Conservation (phyloP, 129 eudicot genomes). For the carrot (Daucus carota) region DNA sequence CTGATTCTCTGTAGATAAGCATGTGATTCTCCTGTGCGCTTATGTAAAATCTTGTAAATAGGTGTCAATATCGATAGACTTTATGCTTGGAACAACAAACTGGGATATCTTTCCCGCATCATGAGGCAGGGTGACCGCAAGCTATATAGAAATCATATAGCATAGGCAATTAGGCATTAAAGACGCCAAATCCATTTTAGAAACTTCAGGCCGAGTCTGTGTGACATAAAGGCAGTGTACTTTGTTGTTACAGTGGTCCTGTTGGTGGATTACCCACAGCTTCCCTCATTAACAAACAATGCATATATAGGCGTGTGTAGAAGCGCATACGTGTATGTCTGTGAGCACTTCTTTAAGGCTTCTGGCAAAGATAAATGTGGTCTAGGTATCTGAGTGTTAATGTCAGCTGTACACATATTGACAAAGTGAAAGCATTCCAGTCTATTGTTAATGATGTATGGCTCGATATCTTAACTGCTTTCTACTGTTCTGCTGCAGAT, state of each 20-base stretch:
- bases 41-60: not conserved
- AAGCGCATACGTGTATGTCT: too few species aligned
- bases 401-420: not conserved
- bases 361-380: not conserved
- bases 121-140: too few species aligned
- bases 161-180: too few species aligned
- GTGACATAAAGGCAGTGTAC: not conserved
- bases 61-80: too few species aligned
- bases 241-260: not conserved
- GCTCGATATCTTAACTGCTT: not conserved
- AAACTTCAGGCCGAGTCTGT: not conserved
- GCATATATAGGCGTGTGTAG: not conserved
- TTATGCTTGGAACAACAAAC: too few species aligned
- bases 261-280: not conserved
- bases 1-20: not conserved
- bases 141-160: too few species aligned
- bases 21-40: too few species aligned
- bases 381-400: not conserved
- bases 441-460: not conserved
- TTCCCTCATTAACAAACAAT: not conserved
- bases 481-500: constrained; percentile 34
- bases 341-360: not conserved
- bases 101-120: not conserved
- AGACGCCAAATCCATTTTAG: not conserved
- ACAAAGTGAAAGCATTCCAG: not conserved